Evolutionary conservation across 1,284 basidiomycete genomes (phyloP), one percentile per base, ranked within the genome.

Genomic region (Melampsora abietis-canadensis): DNA sequence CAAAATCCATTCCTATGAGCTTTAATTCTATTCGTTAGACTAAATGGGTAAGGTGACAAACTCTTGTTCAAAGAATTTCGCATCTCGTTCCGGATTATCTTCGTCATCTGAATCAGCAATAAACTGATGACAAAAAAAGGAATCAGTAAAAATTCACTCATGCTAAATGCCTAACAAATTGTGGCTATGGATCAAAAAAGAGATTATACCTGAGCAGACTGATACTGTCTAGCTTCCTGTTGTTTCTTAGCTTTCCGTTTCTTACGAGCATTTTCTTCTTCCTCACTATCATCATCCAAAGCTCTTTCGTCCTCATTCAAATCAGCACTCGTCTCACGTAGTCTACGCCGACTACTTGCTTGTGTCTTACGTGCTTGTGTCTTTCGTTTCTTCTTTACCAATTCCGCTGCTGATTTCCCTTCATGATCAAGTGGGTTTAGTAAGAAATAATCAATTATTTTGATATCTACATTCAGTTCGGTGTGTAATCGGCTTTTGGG

Each of bases 371-470:
- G 83, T 81, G 8, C 31, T 27, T 72, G 67, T 66, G 77, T 83
- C 66, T 86, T 85, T 51, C 85, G 83, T 81, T 88, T 88, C 83
- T 88, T 90, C 69, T 82, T 84, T 60, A 92, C 82, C 63, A 92
- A 83, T 66, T 89, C 85, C 0, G 86, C 83, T 6, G 88, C 86
- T 75, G 87, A 88, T 83, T 89, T 89, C 65, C 89, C 91, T 51
- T 87, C 84, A 60, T 92, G 86, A 79, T 92, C 87, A 77, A 92
- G 85, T 0, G 91, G 91, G 59, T 84, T 86, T 79, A 86, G 85
- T 76, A 92, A 85, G 84, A 88, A 92, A 81, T 90, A 87, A 79
- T 88, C 85, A 81, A 93, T 89, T 76, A 91, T 87, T 76, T 85
- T 86, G 78, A 89, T 83, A 68, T 85, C 87, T 59, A 85, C 85